Percentiles rank a stretch among this genome's conserved stretches.
phyloP scores from a whole-genome alignment of 345 rosid species.

The Aquilaria yunnanensis region DNA sequence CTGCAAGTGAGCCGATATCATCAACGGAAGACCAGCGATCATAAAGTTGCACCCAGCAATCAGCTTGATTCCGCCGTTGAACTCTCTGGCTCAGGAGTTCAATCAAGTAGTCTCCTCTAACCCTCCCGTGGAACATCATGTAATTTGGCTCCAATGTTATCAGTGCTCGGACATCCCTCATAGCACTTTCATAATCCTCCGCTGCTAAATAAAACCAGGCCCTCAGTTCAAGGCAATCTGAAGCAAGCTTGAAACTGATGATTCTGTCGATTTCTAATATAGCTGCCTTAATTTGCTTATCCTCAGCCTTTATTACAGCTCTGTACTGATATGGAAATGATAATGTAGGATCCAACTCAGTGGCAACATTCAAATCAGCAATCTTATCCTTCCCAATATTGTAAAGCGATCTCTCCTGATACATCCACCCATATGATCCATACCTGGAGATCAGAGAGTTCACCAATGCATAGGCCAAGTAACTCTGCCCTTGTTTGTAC shows the following conservation, averaged over 20 bases:
- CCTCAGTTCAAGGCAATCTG: conserved; percentile 79
- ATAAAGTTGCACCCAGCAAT: conserved; percentile 86
- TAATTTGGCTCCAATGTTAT: conserved; percentile 66
- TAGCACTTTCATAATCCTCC: conserved; percentile 62
- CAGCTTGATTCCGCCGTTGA: conserved; percentile 53
- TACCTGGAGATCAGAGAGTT: conserved; percentile 50
- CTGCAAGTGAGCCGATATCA: conserved; percentile 87
- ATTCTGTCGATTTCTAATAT: conserved; percentile 63
- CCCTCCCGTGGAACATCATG: conserved; percentile 50
- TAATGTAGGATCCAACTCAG: conserved; percentile 79
- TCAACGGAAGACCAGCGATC: conserved; percentile 93
- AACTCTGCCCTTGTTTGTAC: conserved; percentile 64
- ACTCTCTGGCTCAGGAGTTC: conserved; percentile 42
- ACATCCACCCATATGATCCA: conserved; percentile 91
- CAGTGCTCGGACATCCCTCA: conserved; percentile 68
- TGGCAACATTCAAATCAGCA: conserved; percentile 54
- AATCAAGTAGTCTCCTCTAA: conserved; percentile 47
- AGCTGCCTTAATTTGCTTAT: conserved; percentile 55
- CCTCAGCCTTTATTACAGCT: conserved; percentile 53
- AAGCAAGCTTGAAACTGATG: conserved; percentile 60
- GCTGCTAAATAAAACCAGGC: conserved; percentile 71
- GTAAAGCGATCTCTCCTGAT: conserved; percentile 79
- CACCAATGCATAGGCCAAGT: conserved; percentile 63
- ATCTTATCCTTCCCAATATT: conserved; percentile 53
- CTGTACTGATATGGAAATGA: conserved; percentile 79